A percentile compares a stretch with the other conserved stretches of the same genome.
phyloP scores from a whole-genome alignment of 345 rosid genomes.

The Reutealis trisperma region DNA sequence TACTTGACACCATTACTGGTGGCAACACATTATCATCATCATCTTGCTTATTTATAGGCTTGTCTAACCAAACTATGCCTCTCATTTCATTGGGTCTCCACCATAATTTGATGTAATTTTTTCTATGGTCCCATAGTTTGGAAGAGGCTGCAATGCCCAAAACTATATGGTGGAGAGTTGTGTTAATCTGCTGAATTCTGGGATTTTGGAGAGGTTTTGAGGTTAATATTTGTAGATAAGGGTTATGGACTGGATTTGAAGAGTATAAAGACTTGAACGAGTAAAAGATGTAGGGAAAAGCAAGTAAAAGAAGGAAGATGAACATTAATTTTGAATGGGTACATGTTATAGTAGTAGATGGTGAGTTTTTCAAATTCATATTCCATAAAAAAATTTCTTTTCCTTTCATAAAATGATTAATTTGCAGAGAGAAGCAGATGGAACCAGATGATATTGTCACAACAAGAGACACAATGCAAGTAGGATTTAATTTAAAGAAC shows the following conservation, averaged over 20 bases:
- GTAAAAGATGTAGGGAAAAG: not conserved
- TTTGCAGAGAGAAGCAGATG: too few relatives aligned
- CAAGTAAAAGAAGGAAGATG: not conserved
- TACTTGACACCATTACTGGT: constrained; percentile 48
- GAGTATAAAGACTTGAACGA: not conserved
- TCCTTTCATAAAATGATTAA: not conserved
- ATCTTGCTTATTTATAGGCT: constrained; percentile 24
- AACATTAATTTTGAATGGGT: not conserved
- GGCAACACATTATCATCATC: constrained; percentile 43
- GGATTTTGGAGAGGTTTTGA: not conserved
- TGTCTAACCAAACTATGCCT: constrained; percentile 77
- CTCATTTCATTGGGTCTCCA: constrained; percentile 59
- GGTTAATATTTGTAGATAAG: not conserved
- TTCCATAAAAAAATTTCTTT: not conserved
- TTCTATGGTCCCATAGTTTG: constrained; percentile 59
- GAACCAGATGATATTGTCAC: too few relatives aligned
- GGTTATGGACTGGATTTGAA: not conserved
- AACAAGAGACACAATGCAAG: too few relatives aligned
- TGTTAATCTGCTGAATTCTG: not conserved
- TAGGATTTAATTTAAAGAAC: too few relatives aligned
- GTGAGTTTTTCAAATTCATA: not conserved
- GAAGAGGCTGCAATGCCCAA: constrained; percentile 80
- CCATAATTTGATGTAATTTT: constrained; percentile 71
- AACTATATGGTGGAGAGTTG: constrained; percentile 52
- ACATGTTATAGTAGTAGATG: not conserved